These are phyloP conservation scores for Raphanus raphanistrum DNA, from an alignment of 345 rosid species.

Conservation along the genomic window DNA sequence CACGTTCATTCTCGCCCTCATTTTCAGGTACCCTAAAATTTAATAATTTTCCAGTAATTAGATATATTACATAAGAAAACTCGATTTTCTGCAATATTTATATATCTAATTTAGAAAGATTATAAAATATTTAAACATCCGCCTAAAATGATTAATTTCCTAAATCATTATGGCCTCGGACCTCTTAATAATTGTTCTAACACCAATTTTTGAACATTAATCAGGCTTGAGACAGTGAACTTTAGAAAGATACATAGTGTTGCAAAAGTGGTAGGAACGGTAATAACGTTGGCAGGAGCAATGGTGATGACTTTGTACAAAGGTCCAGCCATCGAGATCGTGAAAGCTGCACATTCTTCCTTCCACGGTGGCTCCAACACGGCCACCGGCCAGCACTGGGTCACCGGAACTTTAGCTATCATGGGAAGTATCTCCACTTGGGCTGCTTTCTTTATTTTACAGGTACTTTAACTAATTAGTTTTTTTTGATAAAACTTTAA, in stretches of 20 bases:
- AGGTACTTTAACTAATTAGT: slow-evolving; percentile 8
- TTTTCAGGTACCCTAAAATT: slow-evolving; percentile 61
- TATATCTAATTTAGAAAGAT: neutral
- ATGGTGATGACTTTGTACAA: slow-evolving; percentile 92
- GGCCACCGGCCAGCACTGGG: slow-evolving; percentile 53
- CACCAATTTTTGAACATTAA: neutral
- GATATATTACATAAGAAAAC: neutral
- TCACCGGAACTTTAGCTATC: slow-evolving; percentile 64
- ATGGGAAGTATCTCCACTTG: slow-evolving; percentile 62
- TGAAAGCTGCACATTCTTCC: slow-evolving; percentile 38
- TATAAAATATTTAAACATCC: neutral
- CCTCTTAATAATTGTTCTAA: neutral
- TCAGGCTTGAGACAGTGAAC: slow-evolving; percentile 73
- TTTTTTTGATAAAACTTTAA: neutral
- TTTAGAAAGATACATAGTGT: slow-evolving; percentile 59
- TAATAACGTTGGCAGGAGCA: slow-evolving; percentile 73
- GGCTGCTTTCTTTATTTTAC: slow-evolving; percentile 73
- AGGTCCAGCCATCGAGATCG: slow-evolving; percentile 70
- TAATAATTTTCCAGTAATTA: neutral
- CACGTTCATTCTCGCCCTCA: slow-evolving; percentile 77
- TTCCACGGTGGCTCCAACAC: slow-evolving; percentile 37
- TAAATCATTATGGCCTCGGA: neutral
- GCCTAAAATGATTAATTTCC: neutral
- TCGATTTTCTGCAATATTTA: neutral
- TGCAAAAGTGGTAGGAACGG: slow-evolving; percentile 77